Evolutionary conservation across 306 rosid genomes (phyloP), one percentile per base, ranked within the genome.

Genomic region (Chamaecrista fasciculata): DNA sequence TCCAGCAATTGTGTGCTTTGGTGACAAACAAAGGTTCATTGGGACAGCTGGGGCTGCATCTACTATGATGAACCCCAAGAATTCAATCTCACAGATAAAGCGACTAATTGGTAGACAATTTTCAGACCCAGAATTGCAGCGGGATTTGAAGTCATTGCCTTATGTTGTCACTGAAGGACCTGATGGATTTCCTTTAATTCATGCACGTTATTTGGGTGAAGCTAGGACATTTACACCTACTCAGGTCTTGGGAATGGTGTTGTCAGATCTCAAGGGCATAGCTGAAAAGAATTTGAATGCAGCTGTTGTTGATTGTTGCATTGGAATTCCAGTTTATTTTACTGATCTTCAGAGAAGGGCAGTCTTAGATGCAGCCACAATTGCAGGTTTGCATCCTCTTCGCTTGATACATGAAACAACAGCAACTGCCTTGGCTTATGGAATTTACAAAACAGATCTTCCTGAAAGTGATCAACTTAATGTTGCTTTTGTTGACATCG

Each of bases 21-120:
- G 99, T 47, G 96, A 95, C 24, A 95, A 95, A 55, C 99, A 95
- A 62, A 79, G 99, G 25, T 95, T 95, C 52, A 83, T 95, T 61
- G 99, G 99, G 47, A 91, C 99, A 0, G 97, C 99, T 0, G 99
- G 99, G 0, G 96, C 99, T 60, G 89, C 99, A 10, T 82, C 99
- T 2, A 86, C 94, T 49, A 89, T 91, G 97, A 95, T 91, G 95
- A 95, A 95, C 47, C 94, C 96, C 0, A 95, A 95, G 83, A 91
- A 91, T 78, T 83, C 99, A 0, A 79, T 95, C 53, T 85, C 92
- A 5, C 97, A 95, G 84, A 78, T 91, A 1, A 95, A 91, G 83
- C 65, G 99, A 21, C 37, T 95, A 10, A 76, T 94, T 66, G 99
- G 99, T 1, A 79, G 73, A 26, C 74, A 85, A 29, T 94, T 88